A percentile compares a stretch with the other conserved stretches of the same genome.
Evolutionary conservation across 495 filamentous ascomycete species (phyloP).

Genomic region (Hypomontagnella submonticulosa): DNA sequence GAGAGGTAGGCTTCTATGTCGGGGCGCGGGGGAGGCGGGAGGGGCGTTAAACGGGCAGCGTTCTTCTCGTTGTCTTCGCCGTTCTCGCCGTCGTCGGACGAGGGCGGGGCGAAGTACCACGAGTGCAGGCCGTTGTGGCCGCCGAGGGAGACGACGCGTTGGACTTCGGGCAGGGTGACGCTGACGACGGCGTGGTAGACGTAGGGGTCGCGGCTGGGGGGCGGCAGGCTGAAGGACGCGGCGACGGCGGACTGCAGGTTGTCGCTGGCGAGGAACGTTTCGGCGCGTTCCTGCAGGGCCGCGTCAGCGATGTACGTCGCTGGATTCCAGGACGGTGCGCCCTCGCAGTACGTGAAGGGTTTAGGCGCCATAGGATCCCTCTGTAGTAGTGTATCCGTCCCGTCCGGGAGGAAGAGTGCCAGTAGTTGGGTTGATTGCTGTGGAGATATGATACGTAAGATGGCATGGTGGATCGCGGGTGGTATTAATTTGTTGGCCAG

Average conservation of each 20-base stretch:
- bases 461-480: not conserved
- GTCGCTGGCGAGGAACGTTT: conserved; percentile 50
- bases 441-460: too few species aligned
- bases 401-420: too few species aligned
- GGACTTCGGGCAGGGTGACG: conserved; percentile 63
- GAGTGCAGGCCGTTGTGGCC: conserved; percentile 53
- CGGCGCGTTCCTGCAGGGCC: conserved; percentile 40
- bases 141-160: conserved; percentile 60
- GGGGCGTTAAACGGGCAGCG: conserved; percentile 43
- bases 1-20: conserved; percentile 69
- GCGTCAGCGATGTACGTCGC: conserved; percentile 38
- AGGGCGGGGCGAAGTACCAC: conserved; percentile 57
- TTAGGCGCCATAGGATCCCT: conserved; percentile 29
- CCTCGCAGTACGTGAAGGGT: conserved; percentile 44
- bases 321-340: conserved; percentile 43
- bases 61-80: conserved; percentile 3
- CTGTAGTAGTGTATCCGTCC: too few species aligned
- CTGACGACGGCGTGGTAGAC: conserved; percentile 67
- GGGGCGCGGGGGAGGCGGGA: conserved; percentile 55
- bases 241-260: conserved; percentile 62
- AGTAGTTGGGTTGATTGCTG: too few species aligned
- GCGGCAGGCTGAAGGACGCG: conserved; percentile 61
- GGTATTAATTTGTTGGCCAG: not conserved
- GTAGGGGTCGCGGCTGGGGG: conserved; percentile 58
- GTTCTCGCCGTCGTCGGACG: conserved; percentile 46